A percentile compares a stretch with the other conserved stretches of the same genome.
phyloP scores from a whole-genome alignment of 257 asterid species.

The Solanum arcanum region DNA sequence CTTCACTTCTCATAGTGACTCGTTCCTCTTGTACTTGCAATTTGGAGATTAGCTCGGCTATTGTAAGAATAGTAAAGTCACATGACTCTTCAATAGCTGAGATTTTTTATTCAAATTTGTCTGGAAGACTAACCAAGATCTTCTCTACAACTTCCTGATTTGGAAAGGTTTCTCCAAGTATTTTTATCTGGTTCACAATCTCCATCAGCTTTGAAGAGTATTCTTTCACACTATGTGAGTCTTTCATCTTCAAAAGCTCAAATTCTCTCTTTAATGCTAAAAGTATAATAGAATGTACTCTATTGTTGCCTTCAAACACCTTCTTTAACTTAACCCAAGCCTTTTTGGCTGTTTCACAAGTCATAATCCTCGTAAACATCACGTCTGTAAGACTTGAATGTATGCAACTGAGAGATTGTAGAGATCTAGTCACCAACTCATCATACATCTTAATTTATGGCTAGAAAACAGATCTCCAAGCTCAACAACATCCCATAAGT shows the following conservation, averaged over 20 bases:
- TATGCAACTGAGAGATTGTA: background rate
- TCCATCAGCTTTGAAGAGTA: too few relatives aligned
- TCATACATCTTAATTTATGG: background rate
- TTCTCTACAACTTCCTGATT: too few relatives aligned
- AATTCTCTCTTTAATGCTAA: background rate
- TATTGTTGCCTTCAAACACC: background rate
- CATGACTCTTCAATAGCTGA: too few relatives aligned
- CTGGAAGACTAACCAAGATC: too few relatives aligned
- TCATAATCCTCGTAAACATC: background rate
- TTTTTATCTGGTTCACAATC: too few relatives aligned
- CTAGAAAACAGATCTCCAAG: background rate
- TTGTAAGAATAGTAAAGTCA: too few relatives aligned
- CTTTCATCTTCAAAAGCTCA: background rate
- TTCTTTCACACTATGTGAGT: background rate
- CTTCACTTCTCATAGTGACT: too few relatives aligned
- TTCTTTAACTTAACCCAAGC: background rate
- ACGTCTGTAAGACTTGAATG: background rate
- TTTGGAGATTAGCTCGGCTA: too few relatives aligned
- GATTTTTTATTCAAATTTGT: too few relatives aligned
- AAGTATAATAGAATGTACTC: background rate
- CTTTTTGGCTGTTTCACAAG: background rate
- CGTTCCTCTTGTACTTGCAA: too few relatives aligned
- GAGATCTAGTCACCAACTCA: background rate
- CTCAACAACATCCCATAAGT: background rate
- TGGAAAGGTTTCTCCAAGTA: too few relatives aligned